Evolutionary conservation across 805 yeast species (phyloP), one percentile per base, ranked within the genome.

Genomic region (Myxozyma melibiosi): DNA sequence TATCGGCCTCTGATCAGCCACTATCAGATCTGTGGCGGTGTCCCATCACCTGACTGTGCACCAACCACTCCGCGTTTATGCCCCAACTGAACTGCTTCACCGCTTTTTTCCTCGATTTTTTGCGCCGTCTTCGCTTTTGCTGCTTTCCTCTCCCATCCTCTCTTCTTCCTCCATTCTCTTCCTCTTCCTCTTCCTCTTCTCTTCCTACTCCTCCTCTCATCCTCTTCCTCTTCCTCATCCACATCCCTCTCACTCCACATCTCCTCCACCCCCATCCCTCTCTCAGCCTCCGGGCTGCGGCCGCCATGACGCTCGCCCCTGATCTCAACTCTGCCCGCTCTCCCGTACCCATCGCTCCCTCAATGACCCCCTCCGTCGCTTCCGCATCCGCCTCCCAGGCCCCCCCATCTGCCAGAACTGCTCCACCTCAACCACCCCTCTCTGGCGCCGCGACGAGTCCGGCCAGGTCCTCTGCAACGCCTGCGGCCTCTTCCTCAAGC

Each of bases 381-480:
- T 49, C 58, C n/a, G 51, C 59, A n/a, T n/a, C n/a, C n/a, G n/a
- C n/a, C n/a, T n/a, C n/a, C n/a, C n/a, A n/a, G n/a, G n/a, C 13
- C 63, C 67, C 28, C 65, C 95, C 3, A 79, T 85, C 22, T 91
- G 98, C 71, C 88, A 86, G 65, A 91, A 91, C 72, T 91, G 98
- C 74, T 81, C 85, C 67, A 91, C 98, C 1, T 87, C 90, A 57
- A 91, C 94, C 1, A 91, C 98, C 1, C 97, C 98, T 0, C 76
- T 91, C 28, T 91, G 97, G 97, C 80, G 97, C 72, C 79, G 97
- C 62, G 97, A 91, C 73, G 97, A 90, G 67, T 82, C 88, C 9
- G 96, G 96, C 14, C 86, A 85, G 66, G 96, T 91, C 33, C 78
- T 91, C 46, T 91, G 98, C 72, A 91, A 91, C 74, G 98, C 98